Base-by-base conservation (phyloP, 805 yeast species). In the Yarrowia alimentaria region DNA sequence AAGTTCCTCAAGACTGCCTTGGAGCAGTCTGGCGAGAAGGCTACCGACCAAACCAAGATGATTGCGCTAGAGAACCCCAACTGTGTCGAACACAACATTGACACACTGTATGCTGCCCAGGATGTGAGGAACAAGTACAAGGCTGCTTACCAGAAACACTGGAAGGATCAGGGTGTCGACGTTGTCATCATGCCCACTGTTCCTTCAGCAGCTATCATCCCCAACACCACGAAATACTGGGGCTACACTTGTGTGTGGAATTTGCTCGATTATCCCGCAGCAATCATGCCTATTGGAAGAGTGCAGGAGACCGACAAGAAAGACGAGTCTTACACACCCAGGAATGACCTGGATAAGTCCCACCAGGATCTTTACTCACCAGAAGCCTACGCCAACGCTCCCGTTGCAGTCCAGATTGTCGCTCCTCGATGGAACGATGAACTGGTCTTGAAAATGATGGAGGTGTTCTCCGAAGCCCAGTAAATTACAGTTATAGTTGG, bases 391-490 rank as follows among this genome's bases (percentile, higher is more conserved):
- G 68, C 71, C 53, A 78, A 77, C 3, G 78, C 77, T 58, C 83
- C 85, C 0, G 78, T 80, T 3, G 69, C 74, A 3, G 56, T 80
- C 6, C 87, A 81, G 60, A 55, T 81, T 18, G 72, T 78, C 13
- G 74, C 81, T 19, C 69, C 74, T 51, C 68, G 80, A 53, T 75
- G 73, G 51, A 75, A 79, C 54, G 87, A 81, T 58, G 87, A 81
- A 21, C 18, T 40, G 26, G 21, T 21, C 10, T 16, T 40, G 13
- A 37, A 37, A 18, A 24, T 37, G 30, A 37, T 37, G 43, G 43
- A 37, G 43, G 43, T 37, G 9, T 37, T 37, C n/a, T 17, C 43
- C 12, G 1, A 17, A 1, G 43, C 43, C 7, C n/a, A n/a, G n/a
- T n/a, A n/a, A n/a, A n/a, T n/a, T n/a, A n/a, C n/a, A n/a, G n/a